Conservation (phyloP, 176 grass and related monocot genomes). For the Musa schizocarpa region DNA sequence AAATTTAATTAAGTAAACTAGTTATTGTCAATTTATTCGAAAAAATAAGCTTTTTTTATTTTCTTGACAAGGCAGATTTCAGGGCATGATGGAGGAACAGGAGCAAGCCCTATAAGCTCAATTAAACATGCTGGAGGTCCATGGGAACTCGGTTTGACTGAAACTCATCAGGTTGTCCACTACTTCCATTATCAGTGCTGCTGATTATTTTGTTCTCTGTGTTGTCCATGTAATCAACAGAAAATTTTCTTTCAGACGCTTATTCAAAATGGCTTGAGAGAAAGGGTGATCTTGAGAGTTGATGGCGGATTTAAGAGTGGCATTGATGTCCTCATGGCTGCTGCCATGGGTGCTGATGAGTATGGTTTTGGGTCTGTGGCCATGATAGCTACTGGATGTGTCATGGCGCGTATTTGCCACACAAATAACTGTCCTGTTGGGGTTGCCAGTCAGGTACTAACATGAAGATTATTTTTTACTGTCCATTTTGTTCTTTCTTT, state of each 20-base stretch:
- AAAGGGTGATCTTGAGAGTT: conserved; percentile 91
- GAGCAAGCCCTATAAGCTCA: conserved; percentile 97
- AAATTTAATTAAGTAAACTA: too few species aligned
- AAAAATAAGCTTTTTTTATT: neutral
- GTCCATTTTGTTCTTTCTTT: conserved; percentile 5
- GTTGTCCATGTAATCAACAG: conserved; percentile 24
- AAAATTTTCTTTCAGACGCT: conserved; percentile 45
- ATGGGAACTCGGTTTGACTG: conserved; percentile 98
- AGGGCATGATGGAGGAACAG: conserved; percentile 97
- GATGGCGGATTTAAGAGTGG: conserved; percentile 99
- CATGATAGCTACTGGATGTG: conserved; percentile 99
- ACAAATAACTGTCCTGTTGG: conserved; percentile 99
- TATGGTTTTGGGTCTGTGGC: conserved; percentile 99
- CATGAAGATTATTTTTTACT: conserved; percentile 22
- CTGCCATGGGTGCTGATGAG: conserved; percentile 97
- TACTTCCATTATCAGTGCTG: conserved; percentile 20
- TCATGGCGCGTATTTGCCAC: conserved; percentile 99
- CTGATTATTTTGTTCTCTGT: conserved; percentile 23
- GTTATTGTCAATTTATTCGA: too few species aligned
- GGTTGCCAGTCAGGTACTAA: conserved; percentile 95
- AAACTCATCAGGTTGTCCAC: conserved; percentile 85
- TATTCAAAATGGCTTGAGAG: conserved; percentile 88
- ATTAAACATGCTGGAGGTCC: conserved; percentile 99
- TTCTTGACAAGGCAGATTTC: conserved; percentile 71
- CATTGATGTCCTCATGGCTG: conserved; percentile 81